Conservation (phyloP, 1,284 basidiomycete genomes). For the Caloboletus inedulis region DNA sequence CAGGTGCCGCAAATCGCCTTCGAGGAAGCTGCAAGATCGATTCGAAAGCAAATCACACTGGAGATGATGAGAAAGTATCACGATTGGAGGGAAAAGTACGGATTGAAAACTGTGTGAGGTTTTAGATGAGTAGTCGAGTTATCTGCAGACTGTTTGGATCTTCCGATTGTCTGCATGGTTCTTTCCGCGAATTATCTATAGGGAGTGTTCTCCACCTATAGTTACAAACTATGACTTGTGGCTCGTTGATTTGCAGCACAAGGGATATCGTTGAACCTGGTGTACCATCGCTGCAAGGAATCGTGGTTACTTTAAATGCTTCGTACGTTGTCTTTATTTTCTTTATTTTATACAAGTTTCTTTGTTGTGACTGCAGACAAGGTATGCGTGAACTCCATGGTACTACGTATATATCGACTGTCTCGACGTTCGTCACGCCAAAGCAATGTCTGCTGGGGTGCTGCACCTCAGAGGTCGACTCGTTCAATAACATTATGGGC, state of each 20-base stretch:
- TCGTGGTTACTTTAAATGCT: neutral
- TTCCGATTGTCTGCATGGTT: neutral
- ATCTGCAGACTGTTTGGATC: neutral
- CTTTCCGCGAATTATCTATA: neutral
- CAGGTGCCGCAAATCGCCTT: conserved; percentile 80
- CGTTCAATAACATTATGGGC: neutral
- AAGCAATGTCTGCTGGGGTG: neutral
- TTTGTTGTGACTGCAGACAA: neutral
- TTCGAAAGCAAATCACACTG: conserved; percentile 84
- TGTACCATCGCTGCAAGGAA: neutral
- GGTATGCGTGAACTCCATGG: neutral
- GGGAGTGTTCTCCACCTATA: neutral
- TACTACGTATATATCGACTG: neutral
- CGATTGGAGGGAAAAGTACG: conserved; percentile 51
- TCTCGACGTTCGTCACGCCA: neutral
- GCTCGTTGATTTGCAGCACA: neutral
- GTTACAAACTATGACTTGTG: neutral
- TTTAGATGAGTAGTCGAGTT: neutral
- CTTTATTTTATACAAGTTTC: neutral
- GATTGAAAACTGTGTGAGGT: conserved; percentile 22
- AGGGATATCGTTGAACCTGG: neutral
- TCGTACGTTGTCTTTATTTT: neutral
- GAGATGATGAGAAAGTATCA: conserved; percentile 73
- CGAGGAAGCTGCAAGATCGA: conserved; percentile 65
- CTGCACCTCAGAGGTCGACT: neutral